Evolutionary conservation across 2,329 filamentous ascomycete genomes (phyloP).

Genomic region (Domatiomyces globalis): DNA sequence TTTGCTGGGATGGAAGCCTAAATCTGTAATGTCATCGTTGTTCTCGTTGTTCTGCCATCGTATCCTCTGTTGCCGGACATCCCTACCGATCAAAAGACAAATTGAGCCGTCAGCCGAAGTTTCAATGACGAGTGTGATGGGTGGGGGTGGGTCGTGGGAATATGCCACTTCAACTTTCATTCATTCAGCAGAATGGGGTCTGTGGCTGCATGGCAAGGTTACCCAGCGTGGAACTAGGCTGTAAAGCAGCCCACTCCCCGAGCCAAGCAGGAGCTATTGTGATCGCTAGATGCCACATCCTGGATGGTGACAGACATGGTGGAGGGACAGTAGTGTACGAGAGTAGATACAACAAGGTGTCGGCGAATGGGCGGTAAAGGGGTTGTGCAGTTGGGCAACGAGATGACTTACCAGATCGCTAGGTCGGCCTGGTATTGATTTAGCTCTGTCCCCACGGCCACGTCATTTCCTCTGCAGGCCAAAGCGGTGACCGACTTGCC

Average conservation of each 20-base stretch:
- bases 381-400: not conserved
- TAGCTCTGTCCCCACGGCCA: conserved; percentile 15
- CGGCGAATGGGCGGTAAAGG: not conserved
- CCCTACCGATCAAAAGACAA: conserved; percentile 21
- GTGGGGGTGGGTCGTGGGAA: not conserved
- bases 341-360: not conserved
- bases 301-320: not conserved
- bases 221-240: not conserved
- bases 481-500: conserved; percentile 14
- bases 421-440: conserved; percentile 9
- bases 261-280: not conserved
- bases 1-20: conserved; percentile 40
- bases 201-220: not conserved
- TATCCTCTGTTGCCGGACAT: conserved; percentile 20
- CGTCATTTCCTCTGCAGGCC: conserved; percentile 7
- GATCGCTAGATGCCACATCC: not conserved
- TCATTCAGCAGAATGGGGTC: not conserved
- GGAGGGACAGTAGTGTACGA: not conserved
- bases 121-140: not conserved
- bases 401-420: conserved; percentile 13
- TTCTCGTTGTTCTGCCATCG: conserved; percentile 27
- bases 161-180: not conserved
- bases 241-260: not conserved
- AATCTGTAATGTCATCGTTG: conserved; percentile 47
- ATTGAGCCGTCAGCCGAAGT: conserved; percentile 2